phyloP scores from a whole-genome alignment of 768 basidiomycete genomes.

The Jaapia argillacea region DNA sequence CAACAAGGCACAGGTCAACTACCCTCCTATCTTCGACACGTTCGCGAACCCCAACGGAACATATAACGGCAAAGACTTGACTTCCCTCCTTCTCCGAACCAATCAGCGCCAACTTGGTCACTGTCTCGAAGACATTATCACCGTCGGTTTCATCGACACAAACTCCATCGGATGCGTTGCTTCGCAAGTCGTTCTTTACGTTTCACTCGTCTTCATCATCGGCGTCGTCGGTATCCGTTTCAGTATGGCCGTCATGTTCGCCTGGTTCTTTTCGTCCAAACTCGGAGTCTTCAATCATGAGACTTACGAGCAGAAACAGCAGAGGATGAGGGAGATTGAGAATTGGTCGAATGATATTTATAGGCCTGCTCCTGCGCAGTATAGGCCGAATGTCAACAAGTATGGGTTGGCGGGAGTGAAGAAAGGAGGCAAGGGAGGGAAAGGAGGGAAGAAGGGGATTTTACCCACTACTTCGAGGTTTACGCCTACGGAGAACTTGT shows the following conservation, averaged over 20 bases:
- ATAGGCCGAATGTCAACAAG: conserved; percentile 83
- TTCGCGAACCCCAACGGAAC: conserved; percentile 61
- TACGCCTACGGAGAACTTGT: conserved; percentile 58
- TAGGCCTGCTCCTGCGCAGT: conserved; percentile 80
- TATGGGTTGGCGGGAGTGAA: conserved; percentile 34
- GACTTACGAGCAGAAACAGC: conserved; percentile 87
- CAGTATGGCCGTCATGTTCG: conserved; percentile 92
- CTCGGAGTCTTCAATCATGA: conserved; percentile 91
- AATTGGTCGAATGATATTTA: conserved; percentile 96
- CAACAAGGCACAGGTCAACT: conserved; percentile 66
- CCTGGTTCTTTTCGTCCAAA: conserved; percentile 97
- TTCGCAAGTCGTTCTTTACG: conserved; percentile 86
- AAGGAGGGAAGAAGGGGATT: conserved; percentile 44
- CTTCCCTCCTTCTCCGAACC: conserved; percentile 73
- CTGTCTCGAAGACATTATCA: conserved; percentile 80
- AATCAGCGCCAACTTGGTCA: conserved; percentile 57
- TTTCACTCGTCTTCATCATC: conserved; percentile 94
- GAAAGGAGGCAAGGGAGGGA: conserved; percentile 26
- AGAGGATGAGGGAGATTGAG: conserved; percentile 85
- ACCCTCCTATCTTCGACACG: conserved; percentile 75
- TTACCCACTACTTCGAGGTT: conserved; percentile 65
- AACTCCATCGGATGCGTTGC: conserved; percentile 94
- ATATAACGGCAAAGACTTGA: conserved; percentile 77
- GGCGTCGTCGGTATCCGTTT: conserved; percentile 95
- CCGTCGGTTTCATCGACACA: conserved; percentile 91